These are phyloP conservation scores for Kazachstania psychrophila DNA, from an alignment of 805 yeast species.

Conservation along the genomic window DNA sequence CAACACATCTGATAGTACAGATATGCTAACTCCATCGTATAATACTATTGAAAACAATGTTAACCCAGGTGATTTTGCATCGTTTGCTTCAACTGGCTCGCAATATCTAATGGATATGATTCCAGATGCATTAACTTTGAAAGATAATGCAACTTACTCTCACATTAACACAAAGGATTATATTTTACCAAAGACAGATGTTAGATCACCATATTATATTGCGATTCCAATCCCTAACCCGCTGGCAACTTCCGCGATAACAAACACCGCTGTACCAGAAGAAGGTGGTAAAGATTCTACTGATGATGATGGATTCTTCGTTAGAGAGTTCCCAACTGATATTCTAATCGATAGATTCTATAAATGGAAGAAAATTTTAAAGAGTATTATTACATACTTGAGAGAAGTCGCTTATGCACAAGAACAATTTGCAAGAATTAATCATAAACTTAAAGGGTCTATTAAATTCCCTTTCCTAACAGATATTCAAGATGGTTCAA, in stretches of 20 bases:
- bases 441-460: conserved; percentile 64
- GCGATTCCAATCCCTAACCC: conserved; percentile 30
- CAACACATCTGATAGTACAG: background rate
- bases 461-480: conserved; percentile 36
- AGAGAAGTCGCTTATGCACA: conserved; percentile 70
- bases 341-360: conserved; percentile 67
- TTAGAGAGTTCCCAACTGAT: conserved; percentile 59
- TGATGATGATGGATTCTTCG: conserved; percentile 16
- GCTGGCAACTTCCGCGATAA: conserved; percentile 7
- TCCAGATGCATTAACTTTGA: conserved; percentile 11
- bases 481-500: conserved; percentile 26
- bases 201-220: conserved; percentile 27
- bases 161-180: conserved; percentile 3
- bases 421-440: conserved; percentile 62
- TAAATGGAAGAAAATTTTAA: conserved; percentile 72
- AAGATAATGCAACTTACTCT: conserved; percentile 5
- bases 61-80: conserved; percentile 9
- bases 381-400: conserved; percentile 59
- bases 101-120: conserved; percentile 18
- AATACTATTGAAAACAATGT: background rate
- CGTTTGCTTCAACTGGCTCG: conserved; percentile 17
- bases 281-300: conserved; percentile 6
- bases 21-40: background rate
- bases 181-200: conserved; percentile 23
- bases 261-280: conserved; percentile 1